Conservation (phyloP, 345 rosid species). For the Moringa oleifera region DNA sequence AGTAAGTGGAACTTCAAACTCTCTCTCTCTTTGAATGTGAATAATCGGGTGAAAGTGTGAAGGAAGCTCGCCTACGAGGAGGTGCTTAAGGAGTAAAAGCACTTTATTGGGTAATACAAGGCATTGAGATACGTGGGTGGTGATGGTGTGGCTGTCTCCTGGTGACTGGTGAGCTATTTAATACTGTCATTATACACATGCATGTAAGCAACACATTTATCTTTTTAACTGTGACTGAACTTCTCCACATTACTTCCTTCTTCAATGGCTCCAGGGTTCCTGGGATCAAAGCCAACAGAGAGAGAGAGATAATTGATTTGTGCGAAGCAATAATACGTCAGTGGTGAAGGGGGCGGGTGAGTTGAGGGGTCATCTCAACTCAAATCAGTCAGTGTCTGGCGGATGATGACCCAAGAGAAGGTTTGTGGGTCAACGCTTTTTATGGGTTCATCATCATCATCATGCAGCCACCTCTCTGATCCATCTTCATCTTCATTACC, state of each 20-base stretch:
- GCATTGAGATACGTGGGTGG: no score
- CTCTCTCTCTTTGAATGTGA: conserved; percentile 1
- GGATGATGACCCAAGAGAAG: conserved; percentile 17
- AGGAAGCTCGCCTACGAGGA: conserved; percentile 18
- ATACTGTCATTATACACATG: no score
- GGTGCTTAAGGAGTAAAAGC: conserved; percentile 18
- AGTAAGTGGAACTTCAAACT: not conserved
- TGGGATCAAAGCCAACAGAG: conserved; percentile 20
- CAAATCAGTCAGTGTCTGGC: conserved; percentile 11
- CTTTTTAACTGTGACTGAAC: conserved; percentile 17
- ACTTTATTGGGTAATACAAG: conserved; percentile 2
- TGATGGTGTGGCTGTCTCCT: no score
- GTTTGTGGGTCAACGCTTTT: no score
- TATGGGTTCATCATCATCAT: no score
- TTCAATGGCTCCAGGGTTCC: conserved; percentile 30
- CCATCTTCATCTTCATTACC: not conserved
- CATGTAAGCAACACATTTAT: no score
- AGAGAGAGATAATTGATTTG: not conserved
- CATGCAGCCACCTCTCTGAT: not conserved
- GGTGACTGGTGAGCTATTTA: no score
- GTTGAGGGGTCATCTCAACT: conserved; percentile 22
- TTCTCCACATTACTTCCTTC: conserved; percentile 1
- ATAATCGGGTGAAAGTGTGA: not conserved
- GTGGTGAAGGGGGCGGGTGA: not conserved
- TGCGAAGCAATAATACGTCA: not conserved